A percentile compares a stretch with the other conserved stretches of the same genome.
Evolutionary conservation across 306 rosid species (phyloP).

Genomic region (Astragalus glycyphyllos): DNA sequence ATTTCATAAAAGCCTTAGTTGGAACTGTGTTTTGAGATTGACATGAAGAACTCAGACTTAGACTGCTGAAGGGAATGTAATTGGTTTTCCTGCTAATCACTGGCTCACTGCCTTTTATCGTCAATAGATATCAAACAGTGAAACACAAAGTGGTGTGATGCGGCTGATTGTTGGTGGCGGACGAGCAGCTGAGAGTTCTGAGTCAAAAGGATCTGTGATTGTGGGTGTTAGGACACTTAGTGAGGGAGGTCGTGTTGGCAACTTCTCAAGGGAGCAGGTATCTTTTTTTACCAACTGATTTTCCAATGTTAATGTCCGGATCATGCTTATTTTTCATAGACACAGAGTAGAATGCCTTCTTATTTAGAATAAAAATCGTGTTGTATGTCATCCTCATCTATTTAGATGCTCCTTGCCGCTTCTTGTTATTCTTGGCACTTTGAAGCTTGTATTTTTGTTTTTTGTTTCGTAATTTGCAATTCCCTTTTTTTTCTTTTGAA

Average conservation of each 20-base stretch:
- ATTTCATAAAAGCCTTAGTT: conserved; percentile 12
- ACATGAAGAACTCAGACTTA: conserved; percentile 7
- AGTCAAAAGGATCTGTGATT: conserved; percentile 91
- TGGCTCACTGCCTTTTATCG: conserved; percentile 9
- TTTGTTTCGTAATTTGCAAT: conserved; percentile 6
- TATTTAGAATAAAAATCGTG: neutral
- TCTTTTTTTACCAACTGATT: conserved; percentile 28
- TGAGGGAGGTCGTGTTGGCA: conserved; percentile 99
- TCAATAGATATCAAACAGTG: conserved; percentile 84
- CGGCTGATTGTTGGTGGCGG: conserved; percentile 98
- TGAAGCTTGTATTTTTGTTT: conserved; percentile 32
- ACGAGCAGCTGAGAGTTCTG: conserved; percentile 86
- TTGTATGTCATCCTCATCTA: neutral
- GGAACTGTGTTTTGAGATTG: conserved; percentile 27
- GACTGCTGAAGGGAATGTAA: neutral
- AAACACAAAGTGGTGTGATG: conserved; percentile 95
- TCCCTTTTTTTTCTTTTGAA: neutral
- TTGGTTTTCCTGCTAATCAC: conserved; percentile 17
- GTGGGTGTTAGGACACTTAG: conserved; percentile 99
- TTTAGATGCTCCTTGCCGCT: conserved; percentile 28
- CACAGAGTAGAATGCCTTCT: conserved; percentile 7
- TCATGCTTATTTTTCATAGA: conserved; percentile 25
- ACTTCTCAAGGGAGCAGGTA: conserved; percentile 98
- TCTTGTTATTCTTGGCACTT: conserved; percentile 5
- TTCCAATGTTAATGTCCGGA: conserved; percentile 14